Base-by-base conservation (phyloP, 306 rosid species). In the Hylodesmum podocarpum region DNA sequence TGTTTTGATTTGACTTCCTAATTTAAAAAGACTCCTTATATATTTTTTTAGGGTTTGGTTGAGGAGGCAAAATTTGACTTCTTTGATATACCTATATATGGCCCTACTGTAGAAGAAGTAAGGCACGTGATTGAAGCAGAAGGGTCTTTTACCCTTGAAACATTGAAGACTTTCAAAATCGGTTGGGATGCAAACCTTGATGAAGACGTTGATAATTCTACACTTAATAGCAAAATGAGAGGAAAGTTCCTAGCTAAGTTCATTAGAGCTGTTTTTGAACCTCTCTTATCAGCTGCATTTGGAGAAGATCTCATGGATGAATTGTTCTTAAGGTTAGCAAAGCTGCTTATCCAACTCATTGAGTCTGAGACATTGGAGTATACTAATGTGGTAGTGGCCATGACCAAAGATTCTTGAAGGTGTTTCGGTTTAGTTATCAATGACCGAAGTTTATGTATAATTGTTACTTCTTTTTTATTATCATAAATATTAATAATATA, bases 61-160 rank as follows among this genome's bases (percentile, higher is more conserved):
- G 84, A 87, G 24, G 78, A 79, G 36, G 51, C 12, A 47, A 84
- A 79, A 29, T 5, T 89, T 43, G 82, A 81, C 57, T 47, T 37
- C 6, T 83, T 85, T 76, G 34, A 89, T 78, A 0, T 87, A 4
- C 89, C 94, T 2, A 0, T 39, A 1, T 89, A 85, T n/a, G 8
- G 50, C 15, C 83, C 94, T 0, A 77, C 85, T 0, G 31, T 40
- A 0, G 10, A 57, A 27, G 91, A 87, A 84, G 88, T 87, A 2
- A 40, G 21, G 61, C 65, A 73, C 27, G 79, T 83, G 54, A 76
- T 89, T 19, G 28, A 66, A 18, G 76, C 62, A 31, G 87, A 88
- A 78, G 86, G 83, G 1, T 83, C 87, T 2, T 85, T 88, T 68
- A 65, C 21, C 1, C 0, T 83, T 15, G 55, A 83, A 28, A 65